Percentiles rank a stretch among this genome's conserved stretches.
Conservation (phyloP, 306 rosid species). For the Myrica gale region DNA sequence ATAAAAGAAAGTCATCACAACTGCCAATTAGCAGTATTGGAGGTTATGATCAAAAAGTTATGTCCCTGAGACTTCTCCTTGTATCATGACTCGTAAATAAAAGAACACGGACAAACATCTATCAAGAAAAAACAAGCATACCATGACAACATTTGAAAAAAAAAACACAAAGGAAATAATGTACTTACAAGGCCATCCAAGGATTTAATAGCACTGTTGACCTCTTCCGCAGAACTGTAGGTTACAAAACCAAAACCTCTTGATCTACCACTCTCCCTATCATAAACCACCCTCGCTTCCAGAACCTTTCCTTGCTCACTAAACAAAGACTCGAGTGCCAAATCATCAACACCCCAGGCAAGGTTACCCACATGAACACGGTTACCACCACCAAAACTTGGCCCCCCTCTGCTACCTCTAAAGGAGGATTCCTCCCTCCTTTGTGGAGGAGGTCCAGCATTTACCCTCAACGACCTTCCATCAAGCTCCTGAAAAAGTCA, state of each 20-base stretch:
- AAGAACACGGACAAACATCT: not conserved
- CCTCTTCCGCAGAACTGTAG: conserved; percentile 59
- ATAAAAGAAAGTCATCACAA: not conserved
- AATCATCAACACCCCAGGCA: conserved; percentile 90
- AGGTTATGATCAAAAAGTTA: not conserved
- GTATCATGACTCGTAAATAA: not conserved
- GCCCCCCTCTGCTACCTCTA: conserved; percentile 44
- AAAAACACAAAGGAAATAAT: not conserved
- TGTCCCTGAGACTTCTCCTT: not conserved
- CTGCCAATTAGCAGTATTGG: not conserved
- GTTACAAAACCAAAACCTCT: conserved; percentile 97
- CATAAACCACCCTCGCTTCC: conserved; percentile 88
- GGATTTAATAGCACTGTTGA: conserved; percentile 64
- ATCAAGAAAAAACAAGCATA: not conserved
- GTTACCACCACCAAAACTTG: conserved; percentile 34
- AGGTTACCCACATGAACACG: conserved; percentile 87
- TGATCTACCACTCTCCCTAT: conserved; percentile 95
- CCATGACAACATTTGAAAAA: not conserved
- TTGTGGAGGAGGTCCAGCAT: conserved; percentile 83
- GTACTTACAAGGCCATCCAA: conserved; percentile 81
- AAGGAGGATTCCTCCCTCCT: conserved; percentile 41
- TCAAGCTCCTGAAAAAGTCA: conserved; percentile 60
- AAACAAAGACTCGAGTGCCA: conserved; percentile 69
- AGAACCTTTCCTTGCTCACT: conserved; percentile 72
- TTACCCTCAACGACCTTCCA: conserved; percentile 81